These are phyloP conservation scores for Coemansia guatemalensis DNA, from an alignment of 192 early-diverging fungal genomes.

Conservation along the genomic window DNA sequence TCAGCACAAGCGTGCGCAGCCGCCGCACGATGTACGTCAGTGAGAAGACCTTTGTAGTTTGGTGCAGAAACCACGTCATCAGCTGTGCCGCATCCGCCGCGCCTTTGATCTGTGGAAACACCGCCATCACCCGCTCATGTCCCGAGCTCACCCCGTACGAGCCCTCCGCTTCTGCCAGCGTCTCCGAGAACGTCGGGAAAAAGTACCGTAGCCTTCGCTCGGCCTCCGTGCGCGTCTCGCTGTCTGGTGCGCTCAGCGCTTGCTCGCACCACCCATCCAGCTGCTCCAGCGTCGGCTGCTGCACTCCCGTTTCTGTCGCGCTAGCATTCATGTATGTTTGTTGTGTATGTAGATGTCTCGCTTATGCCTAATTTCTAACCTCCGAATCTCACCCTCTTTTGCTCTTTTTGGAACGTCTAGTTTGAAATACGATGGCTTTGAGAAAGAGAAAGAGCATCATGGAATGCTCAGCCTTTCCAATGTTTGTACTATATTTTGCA, in stretches of 20 bases:
- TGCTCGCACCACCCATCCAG: conserved; percentile 60
- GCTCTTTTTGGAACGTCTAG: background rate
- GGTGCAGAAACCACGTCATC: conserved; percentile 52
- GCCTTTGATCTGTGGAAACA: conserved; percentile 53
- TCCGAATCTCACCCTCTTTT: background rate
- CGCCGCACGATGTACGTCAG: conserved; percentile 43
- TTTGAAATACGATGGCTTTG: background rate
- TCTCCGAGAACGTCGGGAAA: conserved; percentile 83
- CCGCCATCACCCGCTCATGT: conserved; percentile 43
- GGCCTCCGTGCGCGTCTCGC: conserved; percentile 61
- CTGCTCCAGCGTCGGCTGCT: conserved; percentile 53
- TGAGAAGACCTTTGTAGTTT: conserved; percentile 47
- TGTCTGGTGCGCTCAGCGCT: conserved; percentile 62
- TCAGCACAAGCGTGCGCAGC: conserved; percentile 46
- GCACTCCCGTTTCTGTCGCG: conserved; percentile 5
- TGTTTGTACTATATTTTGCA: no score
- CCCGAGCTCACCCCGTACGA: conserved; percentile 36
- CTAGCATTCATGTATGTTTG: background rate
- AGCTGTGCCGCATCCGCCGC: conserved; percentile 43
- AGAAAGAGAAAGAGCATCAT: background rate
- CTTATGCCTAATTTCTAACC: background rate
- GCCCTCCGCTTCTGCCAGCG: conserved; percentile 38
- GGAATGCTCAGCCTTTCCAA: no score
- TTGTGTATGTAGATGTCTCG: background rate
- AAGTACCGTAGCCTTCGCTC: conserved; percentile 72